phyloP scores from a whole-genome alignment of 305 asterid species.

The Fraxinus albicans region DNA sequence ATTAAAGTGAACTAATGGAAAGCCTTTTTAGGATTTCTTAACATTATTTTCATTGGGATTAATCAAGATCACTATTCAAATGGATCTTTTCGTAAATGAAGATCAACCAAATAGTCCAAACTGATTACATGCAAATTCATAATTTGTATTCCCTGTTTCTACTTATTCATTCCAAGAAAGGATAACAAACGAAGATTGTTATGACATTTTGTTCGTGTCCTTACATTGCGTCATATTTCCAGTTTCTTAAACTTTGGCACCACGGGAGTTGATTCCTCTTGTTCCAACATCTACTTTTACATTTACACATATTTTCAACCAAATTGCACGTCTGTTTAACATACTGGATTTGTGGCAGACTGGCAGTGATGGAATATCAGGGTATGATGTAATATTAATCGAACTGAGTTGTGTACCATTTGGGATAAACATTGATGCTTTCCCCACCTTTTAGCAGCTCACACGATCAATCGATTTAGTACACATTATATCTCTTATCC shows the following conservation, averaged over 20 bases:
- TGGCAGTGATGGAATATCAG: not conserved
- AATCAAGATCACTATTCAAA: not conserved
- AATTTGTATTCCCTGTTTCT: not conserved
- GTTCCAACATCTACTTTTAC: not conserved
- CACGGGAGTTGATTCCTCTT: not conserved
- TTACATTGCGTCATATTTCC: not conserved
- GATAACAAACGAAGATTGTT: not conserved
- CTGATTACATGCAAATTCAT: not conserved
- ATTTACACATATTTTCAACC: not conserved
- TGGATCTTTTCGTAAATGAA: not conserved
- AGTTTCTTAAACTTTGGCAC: not conserved
- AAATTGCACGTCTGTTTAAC: not conserved
- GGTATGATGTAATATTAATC: not conserved
- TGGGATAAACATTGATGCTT: not conserved
- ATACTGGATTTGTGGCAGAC: not conserved
- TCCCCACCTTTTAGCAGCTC: too few relatives aligned
- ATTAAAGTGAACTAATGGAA: not conserved
- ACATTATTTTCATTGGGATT: not conserved
- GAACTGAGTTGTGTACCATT: too few relatives aligned
- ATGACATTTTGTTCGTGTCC: not conserved
- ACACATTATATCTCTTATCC: too few relatives aligned
- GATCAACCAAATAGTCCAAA: not conserved
- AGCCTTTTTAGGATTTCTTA: not conserved
- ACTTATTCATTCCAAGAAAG: not conserved
- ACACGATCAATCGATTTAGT: too few relatives aligned